Base-by-base conservation (phyloP, 1,139 yeast species). In the Kodamaea sp. region DNA sequence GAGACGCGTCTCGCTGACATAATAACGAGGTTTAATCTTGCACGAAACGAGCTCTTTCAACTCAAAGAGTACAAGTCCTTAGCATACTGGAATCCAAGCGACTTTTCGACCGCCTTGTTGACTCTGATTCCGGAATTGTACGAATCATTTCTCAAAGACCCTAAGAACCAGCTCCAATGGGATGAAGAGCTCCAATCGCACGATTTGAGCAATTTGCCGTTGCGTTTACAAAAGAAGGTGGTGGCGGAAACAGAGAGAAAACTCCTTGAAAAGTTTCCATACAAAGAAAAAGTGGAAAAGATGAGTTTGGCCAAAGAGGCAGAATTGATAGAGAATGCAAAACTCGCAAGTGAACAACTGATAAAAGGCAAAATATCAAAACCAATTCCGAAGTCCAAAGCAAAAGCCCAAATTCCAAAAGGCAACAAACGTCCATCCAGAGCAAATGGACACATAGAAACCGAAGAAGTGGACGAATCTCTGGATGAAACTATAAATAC, bases 41-140 rank as follows among this genome's bases (percentile, higher is more conserved):
- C 57, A 42, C 70, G 53, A 41, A 80, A 59, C 54, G 76, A 77
- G 44, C 57, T 79, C 32, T 80, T 76, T 52, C 83, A 80, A 43
- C 57, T 80, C n/a, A 73, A 67, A 43, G 79, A 77, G 46, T 78
- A 74, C 49, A 75, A 73, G 26, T 73, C 88, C 2, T 59, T 83
- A 13, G 78, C 74, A 1, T 70, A 72, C 29, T 83, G 80, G 70
- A 74, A 80, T 41, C 88, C 89, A 0, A 47, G 55, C 5, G 78
- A 71, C 29, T 66, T 66, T 41, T 60, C 69, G 2, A 32, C 43
- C 4, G 47, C 48, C 2, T 31, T 34, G 16, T 37, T 35, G 10
- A 31, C 33, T 22, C 46, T 38, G 11, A 57, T 59, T 5, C 76
- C 74, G 11, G 70, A 61, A 36, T 51, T 62, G 14, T 66, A 51